phyloP scores from a whole-genome alignment of 495 filamentous ascomycete genomes.

The Pyronema omphalodes region DNA sequence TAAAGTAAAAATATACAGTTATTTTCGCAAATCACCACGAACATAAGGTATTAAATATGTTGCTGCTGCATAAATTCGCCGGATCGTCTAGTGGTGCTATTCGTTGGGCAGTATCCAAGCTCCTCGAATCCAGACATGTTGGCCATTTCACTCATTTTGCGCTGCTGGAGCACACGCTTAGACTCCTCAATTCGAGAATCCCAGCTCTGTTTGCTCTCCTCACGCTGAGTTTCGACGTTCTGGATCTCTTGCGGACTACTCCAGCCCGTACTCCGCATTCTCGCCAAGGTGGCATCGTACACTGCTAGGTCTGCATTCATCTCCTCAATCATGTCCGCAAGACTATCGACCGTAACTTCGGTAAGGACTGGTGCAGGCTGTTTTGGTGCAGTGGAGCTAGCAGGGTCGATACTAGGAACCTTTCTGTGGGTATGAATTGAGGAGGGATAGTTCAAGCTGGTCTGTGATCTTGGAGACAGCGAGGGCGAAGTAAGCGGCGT shows the following conservation, averaged over 20 bases:
- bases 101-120: constrained; percentile 6
- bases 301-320: constrained; percentile 20
- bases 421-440: constrained; percentile 13
- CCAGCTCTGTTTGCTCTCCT: constrained; percentile 17
- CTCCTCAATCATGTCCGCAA: constrained; percentile 24
- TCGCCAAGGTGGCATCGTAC: constrained; percentile 18
- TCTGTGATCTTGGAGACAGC: constrained; percentile 18
- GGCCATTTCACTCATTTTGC: constrained; percentile 17
- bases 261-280: constrained; percentile 21
- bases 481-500: constrained; percentile 22
- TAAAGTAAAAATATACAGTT: too few species aligned
- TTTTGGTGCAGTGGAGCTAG: constrained; percentile 18
- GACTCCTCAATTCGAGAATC: constrained; percentile 18
- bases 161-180: constrained; percentile 19
- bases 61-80: too few species aligned
- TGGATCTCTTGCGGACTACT: constrained; percentile 22
- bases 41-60: too few species aligned
- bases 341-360: constrained; percentile 17
- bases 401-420: constrained; percentile 23
- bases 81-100: neutral
- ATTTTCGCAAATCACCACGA: too few species aligned
- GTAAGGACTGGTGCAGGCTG: constrained; percentile 13
- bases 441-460: constrained; percentile 13
- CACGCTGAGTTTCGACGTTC: constrained; percentile 19
- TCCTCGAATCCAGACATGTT: constrained; percentile 20